These are phyloP conservation scores for Rosellinia necatrix DNA, from an alignment of 2,329 filamentous ascomycete species.

Conservation along the genomic window DNA sequence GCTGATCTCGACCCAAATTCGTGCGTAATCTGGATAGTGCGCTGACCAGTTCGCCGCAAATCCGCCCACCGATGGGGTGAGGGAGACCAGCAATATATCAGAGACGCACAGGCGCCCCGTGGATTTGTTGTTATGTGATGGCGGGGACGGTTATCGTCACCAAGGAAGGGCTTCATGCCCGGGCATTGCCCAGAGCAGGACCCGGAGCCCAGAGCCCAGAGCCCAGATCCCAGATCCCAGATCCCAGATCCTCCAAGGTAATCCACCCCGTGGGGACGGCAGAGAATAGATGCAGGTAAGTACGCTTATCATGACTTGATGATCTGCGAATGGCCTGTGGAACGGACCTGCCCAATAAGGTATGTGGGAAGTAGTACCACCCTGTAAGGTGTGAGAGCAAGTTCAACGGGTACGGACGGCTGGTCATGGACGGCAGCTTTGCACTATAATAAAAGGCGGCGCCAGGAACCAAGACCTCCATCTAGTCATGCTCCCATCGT, in stretches of 20 bases:
- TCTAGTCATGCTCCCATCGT: neutral
- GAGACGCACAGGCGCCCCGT: no score
- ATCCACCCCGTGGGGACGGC: neutral
- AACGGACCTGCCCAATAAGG: conserved; percentile 25
- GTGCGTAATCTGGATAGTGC: no score
- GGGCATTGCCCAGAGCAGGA: neutral
- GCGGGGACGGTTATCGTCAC: neutral
- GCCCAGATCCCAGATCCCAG: no score
- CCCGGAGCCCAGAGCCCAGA: no score
- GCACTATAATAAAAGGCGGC: conserved; percentile 17
- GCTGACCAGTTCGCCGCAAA: neutral
- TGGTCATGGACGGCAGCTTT: no score
- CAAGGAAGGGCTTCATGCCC: neutral
- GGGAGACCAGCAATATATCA: neutral
- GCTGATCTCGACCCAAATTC: neutral
- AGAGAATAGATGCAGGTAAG: conserved; percentile 3
- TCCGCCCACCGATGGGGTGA: no score
- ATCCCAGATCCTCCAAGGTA: neutral
- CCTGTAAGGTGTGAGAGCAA: conserved; percentile 12
- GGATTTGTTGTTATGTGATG: no score
- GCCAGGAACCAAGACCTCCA: neutral
- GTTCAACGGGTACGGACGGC: conserved; percentile 5
- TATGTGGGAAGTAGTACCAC: conserved; percentile 23
- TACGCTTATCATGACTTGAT: conserved; percentile 21
- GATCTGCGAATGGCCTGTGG: conserved; percentile 20